Base-by-base conservation (phyloP, 352 stramenopile species). In the Blastocystis sp. region DNA sequence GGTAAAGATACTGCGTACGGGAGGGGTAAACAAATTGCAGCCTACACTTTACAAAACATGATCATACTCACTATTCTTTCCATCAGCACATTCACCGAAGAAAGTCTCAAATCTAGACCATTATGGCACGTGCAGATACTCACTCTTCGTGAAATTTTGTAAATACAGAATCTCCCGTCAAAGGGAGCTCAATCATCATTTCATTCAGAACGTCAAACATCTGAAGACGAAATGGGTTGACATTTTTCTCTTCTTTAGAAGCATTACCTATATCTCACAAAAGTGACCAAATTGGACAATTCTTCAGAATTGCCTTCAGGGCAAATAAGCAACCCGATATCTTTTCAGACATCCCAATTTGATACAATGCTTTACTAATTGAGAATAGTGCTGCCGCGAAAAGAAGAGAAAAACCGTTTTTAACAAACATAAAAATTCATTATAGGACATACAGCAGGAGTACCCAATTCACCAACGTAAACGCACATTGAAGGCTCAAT, bases 401-500 rank as follows among this genome's bases (percentile, higher is more conserved):
- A 34, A 34, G 30, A 34, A 34, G 30, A 34, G 30, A 34, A 34
- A 34, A 34, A 34, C 50, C 13, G 11, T 59, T n/a, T 59, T 59
- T 2, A 73, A 37, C 18, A 50, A 4, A 20, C 1, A 73, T 45
- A 9, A 16, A 11, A 73, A 47, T n/a, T 50, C 20, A 50, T 50
- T 41, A 73, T 1, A 45, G 73, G 73, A 50, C 94, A 96, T 5
- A 93, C 94, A 41, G 94, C 91, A 18, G 94, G 94, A 2, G 94
- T 95, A 39, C 92, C 92, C 41, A 96, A 87, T 90, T 94, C 95
- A 16, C 93, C 94, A 24, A 90, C 91, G 91, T 96, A 96, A 39
- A 96, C 92, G 85, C 94, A 96, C 5, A 93, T 96, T 24, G 91
- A 93, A 5, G 94, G 94, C 91, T 96, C 94, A 47, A 95, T 93